phyloP scores from a whole-genome alignment of 2,329 filamentous ascomycete genomes.

The Aspergillus caelatus region DNA sequence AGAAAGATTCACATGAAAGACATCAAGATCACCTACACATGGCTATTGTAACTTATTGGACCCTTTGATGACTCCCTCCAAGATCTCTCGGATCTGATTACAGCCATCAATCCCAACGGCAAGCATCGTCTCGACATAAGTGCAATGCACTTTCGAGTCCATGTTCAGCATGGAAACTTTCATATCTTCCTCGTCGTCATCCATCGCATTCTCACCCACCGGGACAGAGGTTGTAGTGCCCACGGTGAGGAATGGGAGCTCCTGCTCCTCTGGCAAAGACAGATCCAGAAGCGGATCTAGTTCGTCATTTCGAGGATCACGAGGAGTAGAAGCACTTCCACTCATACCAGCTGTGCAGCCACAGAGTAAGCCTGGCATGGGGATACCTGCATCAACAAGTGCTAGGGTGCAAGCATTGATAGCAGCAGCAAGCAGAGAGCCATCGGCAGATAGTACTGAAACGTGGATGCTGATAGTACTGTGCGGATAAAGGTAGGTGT shows the following conservation, averaged over 20 bases:
- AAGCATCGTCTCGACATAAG: slow-evolving; percentile 85
- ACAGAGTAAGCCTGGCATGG: slow-evolving; percentile 89
- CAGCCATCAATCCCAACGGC: slow-evolving; percentile 91
- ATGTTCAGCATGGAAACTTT: slow-evolving; percentile 78
- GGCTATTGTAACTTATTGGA: slow-evolving; percentile 11
- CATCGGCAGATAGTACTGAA: slow-evolving; percentile 87
- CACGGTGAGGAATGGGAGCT: slow-evolving; percentile 85
- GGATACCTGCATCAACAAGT: slow-evolving; percentile 90
- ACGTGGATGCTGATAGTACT: slow-evolving; percentile 80
- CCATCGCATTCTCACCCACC: slow-evolving; percentile 60
- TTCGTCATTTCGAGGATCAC: slow-evolving; percentile 43
- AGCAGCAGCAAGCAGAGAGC: slow-evolving; percentile 83
- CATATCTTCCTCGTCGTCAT: slow-evolving; percentile 44
- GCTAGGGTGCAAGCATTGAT: slow-evolving; percentile 91
- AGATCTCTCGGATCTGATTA: slow-evolving; percentile 76
- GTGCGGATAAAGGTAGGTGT: slow-evolving; percentile 87
- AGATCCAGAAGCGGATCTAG: slow-evolving; percentile 49
- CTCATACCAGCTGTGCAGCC: slow-evolving; percentile 83
- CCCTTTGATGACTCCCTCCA: slow-evolving; percentile 71
- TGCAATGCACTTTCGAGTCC: slow-evolving; percentile 83
- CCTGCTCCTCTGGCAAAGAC: slow-evolving; percentile 59
- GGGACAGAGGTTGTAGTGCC: slow-evolving; percentile 60
- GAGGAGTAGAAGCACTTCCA: slow-evolving; percentile 45
- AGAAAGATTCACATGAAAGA: background rate
- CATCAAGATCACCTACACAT: slow-evolving; percentile 1